Percentiles rank a stretch among this genome's conserved stretches.
Conservation (phyloP, 768 basidiomycete species). For the Hemileccinum impolitum region DNA sequence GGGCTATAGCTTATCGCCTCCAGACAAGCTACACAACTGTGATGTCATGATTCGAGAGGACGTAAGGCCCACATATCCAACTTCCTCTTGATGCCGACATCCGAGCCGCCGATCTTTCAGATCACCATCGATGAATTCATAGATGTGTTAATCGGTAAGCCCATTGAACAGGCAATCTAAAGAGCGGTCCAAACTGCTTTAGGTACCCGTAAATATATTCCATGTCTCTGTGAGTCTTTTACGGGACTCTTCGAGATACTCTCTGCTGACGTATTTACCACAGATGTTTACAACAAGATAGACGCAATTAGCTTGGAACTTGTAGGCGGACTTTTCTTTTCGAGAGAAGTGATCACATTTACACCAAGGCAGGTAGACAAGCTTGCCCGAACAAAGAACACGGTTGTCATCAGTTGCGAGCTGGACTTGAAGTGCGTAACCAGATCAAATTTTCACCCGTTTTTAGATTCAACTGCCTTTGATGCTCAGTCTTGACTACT, state of each 20-base stretch:
- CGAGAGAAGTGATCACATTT: neutral
- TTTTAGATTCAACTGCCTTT: neutral
- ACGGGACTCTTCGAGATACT: neutral
- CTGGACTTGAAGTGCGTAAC: slow-evolving; percentile 77
- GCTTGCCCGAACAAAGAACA: slow-evolving; percentile 74
- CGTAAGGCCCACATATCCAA: slow-evolving; percentile 39
- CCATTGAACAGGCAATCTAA: neutral
- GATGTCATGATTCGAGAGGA: slow-evolving; percentile 99
- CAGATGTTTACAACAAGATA: slow-evolving; percentile 96
- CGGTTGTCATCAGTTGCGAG: slow-evolving; percentile 96
- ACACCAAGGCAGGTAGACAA: slow-evolving; percentile 57
- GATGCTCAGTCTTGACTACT: slow-evolving; percentile 55
- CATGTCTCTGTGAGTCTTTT: slow-evolving; percentile 71
- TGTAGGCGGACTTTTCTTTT: slow-evolving; percentile 15
- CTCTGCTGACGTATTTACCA: neutral
- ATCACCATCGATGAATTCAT: slow-evolving; percentile 97
- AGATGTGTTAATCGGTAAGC: slow-evolving; percentile 88
- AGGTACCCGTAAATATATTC: slow-evolving; percentile 94
- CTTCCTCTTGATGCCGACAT: slow-evolving; percentile 2
- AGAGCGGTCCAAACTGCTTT: slow-evolving; percentile 2
- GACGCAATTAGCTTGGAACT: slow-evolving; percentile 84
- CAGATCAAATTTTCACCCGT: neutral
- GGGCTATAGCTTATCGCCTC: slow-evolving; percentile 5
- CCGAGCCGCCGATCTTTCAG: slow-evolving; percentile 37
- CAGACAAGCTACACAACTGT: slow-evolving; percentile 89